Evolutionary conservation across 176 grass and related monocot genomes (phyloP), one percentile per base, ranked within the genome.

Genomic region (Ensete glaucum): DNA sequence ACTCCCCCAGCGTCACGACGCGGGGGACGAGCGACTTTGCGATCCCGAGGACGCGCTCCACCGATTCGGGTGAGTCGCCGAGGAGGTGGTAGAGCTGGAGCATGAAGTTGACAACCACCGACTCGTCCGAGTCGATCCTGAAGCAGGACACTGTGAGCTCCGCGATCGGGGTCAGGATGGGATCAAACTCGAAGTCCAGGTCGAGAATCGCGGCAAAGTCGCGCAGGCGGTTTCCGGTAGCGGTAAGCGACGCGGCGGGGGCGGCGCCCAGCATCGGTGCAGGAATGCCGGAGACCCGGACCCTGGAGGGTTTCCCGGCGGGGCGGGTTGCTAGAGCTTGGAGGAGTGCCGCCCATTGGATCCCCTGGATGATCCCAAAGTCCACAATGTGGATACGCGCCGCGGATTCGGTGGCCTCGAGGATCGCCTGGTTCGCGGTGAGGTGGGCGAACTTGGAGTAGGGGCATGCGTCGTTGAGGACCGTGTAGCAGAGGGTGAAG

Each of bases 361-460:
- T 82, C 2, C 93, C 93, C 73, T 92, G 93, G 34, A 96, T 87
- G 79, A 96, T 83, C 58, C 93, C 93, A 21, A 96, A 92, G 88
- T 96, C 93, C 72, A 90, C 69, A 67, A 96, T 88, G 76, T 96
- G 93, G 81, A 96, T 96, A 75, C 73, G 84, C 73, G 78, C 71
- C 26, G 89, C 89, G 53, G 93, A 68, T 78, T 80, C 87, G 20
- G 85, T 92, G 21, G 93, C 89, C 85, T 96, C 93, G 64, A 96
- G 78, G 78, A 96, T 96, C 29, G 92, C 92, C 81, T 96, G 92
- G 87, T 96, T 96, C 34, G 92, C 92, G 0, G 92, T 96, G 29
- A 96, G 89, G 83, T 96, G 92, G 24, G 92, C 85, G 64, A 96
- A 96, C 79, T 96, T 96, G 78, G 83, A 92, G 85, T 96, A 96